phyloP scores from a whole-genome alignment of 2,329 filamentous ascomycete genomes.

The Diaporthe vexans region DNA sequence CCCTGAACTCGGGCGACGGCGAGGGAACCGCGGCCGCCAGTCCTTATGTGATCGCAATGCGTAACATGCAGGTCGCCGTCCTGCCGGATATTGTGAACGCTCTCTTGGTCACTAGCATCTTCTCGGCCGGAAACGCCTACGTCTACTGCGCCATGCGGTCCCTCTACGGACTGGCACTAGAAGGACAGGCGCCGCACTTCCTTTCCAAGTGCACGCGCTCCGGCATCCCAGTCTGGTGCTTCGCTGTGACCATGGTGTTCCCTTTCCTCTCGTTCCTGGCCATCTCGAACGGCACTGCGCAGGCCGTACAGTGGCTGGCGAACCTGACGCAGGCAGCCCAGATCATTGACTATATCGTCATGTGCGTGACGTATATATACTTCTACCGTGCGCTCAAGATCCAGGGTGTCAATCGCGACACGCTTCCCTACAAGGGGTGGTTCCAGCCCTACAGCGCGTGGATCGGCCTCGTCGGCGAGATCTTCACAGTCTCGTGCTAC shows the following conservation, averaged over 20 bases:
- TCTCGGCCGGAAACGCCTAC: slow-evolving; percentile 42
- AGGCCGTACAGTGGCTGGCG: slow-evolving; percentile 62
- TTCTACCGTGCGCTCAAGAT: slow-evolving; percentile 40
- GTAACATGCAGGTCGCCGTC: slow-evolving; percentile 64
- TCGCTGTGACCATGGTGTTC: slow-evolving; percentile 67
- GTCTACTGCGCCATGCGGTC: slow-evolving; percentile 42
- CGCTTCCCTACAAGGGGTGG: slow-evolving; percentile 71
- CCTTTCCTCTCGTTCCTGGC: slow-evolving; percentile 55
- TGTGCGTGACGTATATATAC: slow-evolving; percentile 41
- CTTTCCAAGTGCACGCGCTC: slow-evolving; percentile 71
- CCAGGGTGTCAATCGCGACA: slow-evolving; percentile 54
- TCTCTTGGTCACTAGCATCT: slow-evolving; percentile 48
- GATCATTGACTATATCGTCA: slow-evolving; percentile 73
- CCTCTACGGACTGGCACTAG: slow-evolving; percentile 41
- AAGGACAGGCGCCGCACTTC: slow-evolving; percentile 50
- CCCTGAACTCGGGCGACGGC: slow-evolving; percentile 61
- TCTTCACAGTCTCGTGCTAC: slow-evolving; percentile 63
- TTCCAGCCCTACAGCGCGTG: slow-evolving; percentile 72
- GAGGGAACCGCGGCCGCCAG: slow-evolving; percentile 66
- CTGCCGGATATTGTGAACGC: slow-evolving; percentile 73
- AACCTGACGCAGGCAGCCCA: slow-evolving; percentile 70
- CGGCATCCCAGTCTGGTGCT: slow-evolving; percentile 73
- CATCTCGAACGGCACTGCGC: slow-evolving; percentile 41
- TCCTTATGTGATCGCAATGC: slow-evolving; percentile 75
- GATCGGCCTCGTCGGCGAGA: slow-evolving; percentile 59